Evolutionary conservation across 2,329 filamentous ascomycete genomes (phyloP).

Genomic region (Penicillium sp.): DNA sequence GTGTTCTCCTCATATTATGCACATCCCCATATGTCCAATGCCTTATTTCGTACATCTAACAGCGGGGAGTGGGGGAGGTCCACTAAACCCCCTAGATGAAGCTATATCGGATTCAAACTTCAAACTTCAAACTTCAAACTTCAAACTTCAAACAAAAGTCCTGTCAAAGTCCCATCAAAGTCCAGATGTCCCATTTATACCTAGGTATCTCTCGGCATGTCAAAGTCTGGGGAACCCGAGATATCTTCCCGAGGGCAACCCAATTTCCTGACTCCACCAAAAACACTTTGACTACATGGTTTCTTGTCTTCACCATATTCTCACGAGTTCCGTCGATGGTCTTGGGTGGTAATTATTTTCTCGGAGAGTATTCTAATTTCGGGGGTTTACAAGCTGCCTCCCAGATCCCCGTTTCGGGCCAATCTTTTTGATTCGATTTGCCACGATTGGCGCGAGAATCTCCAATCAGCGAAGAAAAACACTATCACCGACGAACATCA

Average conservation of each 20-base stretch:
- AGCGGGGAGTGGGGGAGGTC: constrained; percentile 1
- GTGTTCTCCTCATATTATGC: neutral
- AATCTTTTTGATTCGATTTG: constrained; percentile 11
- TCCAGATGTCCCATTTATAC: neutral
- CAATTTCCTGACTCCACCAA: constrained; percentile 19
- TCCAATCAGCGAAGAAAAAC: constrained; percentile 7
- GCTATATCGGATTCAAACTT: neutral
- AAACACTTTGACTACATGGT: constrained; percentile 8
- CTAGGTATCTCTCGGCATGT: neutral
- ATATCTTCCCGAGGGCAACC: constrained; percentile 28
- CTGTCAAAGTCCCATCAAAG: neutral
- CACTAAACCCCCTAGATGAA: neutral
- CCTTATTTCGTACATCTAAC: neutral
- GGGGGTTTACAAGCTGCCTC: constrained; percentile 7
- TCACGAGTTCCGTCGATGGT: neutral
- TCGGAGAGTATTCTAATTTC: constrained; percentile 19
- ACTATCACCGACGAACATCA: neutral
- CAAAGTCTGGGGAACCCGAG: constrained; percentile 16
- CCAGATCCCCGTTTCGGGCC: constrained; percentile 6
- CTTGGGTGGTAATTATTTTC: neutral
- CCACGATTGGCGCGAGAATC: neutral
- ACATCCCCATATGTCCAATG: neutral
- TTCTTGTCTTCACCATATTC: constrained; percentile 11
- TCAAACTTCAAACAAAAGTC: too few species aligned
- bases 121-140: too few species aligned